Evolutionary conservation across 495 filamentous ascomycete species (phyloP).

Genomic region (Xylaria telfairii): DNA sequence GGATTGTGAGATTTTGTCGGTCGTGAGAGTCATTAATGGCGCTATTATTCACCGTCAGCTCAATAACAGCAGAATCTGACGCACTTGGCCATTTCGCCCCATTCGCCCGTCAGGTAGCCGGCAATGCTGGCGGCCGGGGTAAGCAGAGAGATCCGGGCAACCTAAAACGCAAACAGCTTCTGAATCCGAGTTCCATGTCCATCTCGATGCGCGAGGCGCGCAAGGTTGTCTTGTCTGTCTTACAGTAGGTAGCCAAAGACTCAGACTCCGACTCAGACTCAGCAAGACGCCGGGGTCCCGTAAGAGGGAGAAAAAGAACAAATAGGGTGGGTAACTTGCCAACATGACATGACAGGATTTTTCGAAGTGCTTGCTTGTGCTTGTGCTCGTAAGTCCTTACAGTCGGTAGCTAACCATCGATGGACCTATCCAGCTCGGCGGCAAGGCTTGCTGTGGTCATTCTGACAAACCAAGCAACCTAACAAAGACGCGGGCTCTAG

Average conservation of each 20-base stretch:
- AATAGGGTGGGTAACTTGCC: not conserved
- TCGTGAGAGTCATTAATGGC: slow-evolving; percentile 9
- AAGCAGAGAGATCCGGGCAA: slow-evolving; percentile 6
- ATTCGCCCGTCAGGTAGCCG: slow-evolving; percentile 18
- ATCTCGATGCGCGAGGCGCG: slow-evolving; percentile 1
- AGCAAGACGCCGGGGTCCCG: not conserved
- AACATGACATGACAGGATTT: not conserved
- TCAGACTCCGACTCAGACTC: slow-evolving; percentile 2
- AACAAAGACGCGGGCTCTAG: not conserved
- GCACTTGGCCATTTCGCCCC: slow-evolving; percentile 5
- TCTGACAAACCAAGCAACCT: not conserved
- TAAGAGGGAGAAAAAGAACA: not conserved
- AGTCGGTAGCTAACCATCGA: not conserved
- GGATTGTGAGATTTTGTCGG: not conserved
- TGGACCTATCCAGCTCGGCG: not conserved
- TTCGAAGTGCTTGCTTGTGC: not conserved
- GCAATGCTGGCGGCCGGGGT: slow-evolving; percentile 16
- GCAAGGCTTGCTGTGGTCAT: not conserved
- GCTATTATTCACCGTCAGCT: slow-evolving; percentile 13
- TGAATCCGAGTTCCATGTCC: not conserved
- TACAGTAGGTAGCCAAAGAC: slow-evolving; percentile 8
- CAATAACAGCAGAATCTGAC: slow-evolving; percentile 4
- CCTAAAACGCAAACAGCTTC: slow-evolving; percentile 9
- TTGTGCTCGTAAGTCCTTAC: too few relatives aligned
- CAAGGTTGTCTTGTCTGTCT: slow-evolving; percentile 19